Evolutionary conservation across 371 early-diverging fungal species (phyloP).

Genomic region (Ordospora colligata): DNA sequence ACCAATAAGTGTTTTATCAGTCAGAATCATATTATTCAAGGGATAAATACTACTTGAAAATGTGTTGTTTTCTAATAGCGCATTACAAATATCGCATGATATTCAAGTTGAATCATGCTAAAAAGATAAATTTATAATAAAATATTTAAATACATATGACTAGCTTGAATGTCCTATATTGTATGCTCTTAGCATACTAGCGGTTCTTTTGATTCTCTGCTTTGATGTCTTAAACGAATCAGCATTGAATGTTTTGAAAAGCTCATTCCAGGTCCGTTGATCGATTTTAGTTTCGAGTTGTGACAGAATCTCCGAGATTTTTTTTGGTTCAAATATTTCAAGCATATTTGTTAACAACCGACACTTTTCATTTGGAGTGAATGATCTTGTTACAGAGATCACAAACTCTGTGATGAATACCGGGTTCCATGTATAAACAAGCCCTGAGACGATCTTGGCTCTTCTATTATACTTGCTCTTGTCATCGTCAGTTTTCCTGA

Average conservation of each 20-base stretch:
- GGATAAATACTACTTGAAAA: background rate
- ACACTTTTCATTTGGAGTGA: conserved; percentile 19
- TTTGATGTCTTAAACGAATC: background rate
- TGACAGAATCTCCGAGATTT: conserved; percentile 42
- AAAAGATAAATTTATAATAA: background rate
- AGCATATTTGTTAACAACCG: conserved; percentile 18
- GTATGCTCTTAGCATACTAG: conserved; percentile 48
- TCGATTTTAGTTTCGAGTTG: conserved; percentile 46
- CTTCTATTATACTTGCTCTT: conserved; percentile 21
- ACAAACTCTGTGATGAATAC: conserved; percentile 59
- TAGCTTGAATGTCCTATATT: background rate
- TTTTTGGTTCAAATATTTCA: conserved; percentile 37
- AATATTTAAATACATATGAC: background rate
- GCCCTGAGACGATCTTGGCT: conserved; percentile 41
- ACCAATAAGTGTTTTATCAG: background rate
- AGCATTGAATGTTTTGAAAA: conserved; percentile 23
- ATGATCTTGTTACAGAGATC: conserved; percentile 38
- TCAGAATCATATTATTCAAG: background rate
- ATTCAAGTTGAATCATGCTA: background rate
- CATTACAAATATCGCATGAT: background rate
- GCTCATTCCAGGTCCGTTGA: conserved; percentile 7
- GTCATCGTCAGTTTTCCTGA: background rate
- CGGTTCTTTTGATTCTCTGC: conserved; percentile 17
- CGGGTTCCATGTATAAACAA: conserved; percentile 60
- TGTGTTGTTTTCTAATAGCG: background rate